phyloP scores from a whole-genome alignment of 2,329 filamentous ascomycete genomes.

The Cryphonectria radicalis region DNA sequence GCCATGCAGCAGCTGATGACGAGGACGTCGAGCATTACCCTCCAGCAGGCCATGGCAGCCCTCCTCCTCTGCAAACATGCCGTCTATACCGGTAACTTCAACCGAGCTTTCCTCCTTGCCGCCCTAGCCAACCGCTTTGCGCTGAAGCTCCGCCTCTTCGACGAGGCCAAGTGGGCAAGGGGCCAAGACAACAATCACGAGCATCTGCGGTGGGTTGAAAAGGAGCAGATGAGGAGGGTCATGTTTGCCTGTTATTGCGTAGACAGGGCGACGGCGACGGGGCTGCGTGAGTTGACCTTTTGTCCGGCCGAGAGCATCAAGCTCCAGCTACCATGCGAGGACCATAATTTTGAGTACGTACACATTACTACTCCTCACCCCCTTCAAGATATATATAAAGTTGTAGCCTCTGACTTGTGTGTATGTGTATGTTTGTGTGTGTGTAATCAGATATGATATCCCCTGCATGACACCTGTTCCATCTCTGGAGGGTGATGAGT shows the following conservation, averaged over 20 bases:
- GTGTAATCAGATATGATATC: background rate
- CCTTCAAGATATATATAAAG: no score
- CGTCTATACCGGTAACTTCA: constrained; percentile 2
- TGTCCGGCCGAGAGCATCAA: constrained; percentile 13
- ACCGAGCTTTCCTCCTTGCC: constrained; percentile 3
- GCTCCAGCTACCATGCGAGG: constrained; percentile 7
- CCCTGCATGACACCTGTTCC: constrained; percentile 6
- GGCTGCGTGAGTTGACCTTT: constrained; percentile 5
- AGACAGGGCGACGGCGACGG: constrained; percentile 7
- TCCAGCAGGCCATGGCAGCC: constrained; percentile 10
- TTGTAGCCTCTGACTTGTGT: background rate
- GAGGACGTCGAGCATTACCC: background rate
- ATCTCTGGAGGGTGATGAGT: background rate
- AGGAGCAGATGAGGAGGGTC: constrained; percentile 3
- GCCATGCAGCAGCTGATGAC: constrained; percentile 12
- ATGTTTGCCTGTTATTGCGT: constrained; percentile 13
- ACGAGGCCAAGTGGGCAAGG: constrained; percentile 1
- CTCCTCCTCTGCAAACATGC: constrained; percentile 8
- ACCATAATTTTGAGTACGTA: constrained; percentile 12
- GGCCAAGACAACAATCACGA: no score
- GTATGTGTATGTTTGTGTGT: no score
- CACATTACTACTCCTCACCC: background rate
- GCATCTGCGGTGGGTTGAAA: constrained; percentile 3
- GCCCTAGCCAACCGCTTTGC: constrained; percentile 4
- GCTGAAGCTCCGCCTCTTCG: constrained; percentile 10